Evolutionary conservation across 1,284 basidiomycete genomes (phyloP), one percentile per base, ranked within the genome.

Genomic region (Melampsora americana): DNA sequence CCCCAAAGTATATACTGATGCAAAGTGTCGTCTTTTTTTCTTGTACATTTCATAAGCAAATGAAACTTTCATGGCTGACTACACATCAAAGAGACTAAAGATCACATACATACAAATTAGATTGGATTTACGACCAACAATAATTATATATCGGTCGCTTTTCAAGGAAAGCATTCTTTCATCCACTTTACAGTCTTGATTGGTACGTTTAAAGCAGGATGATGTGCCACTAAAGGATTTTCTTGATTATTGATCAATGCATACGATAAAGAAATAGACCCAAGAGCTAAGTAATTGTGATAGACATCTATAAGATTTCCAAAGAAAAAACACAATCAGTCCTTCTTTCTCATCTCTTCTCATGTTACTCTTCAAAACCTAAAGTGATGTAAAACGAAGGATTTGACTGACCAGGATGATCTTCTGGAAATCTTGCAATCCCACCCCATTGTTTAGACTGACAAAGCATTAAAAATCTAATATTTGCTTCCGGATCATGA

Each of bases 281-380:
- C 93, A 28, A 95, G 84, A 1, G 92, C 89, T 35, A 96, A 86
- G 82, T 95, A 96, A 0, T 92, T 93, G 80, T 96, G 93, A 66
- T 80, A 82, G 89, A 95, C 9, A 91, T 93, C 85, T 95, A 92
- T 89, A 79, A 5, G 42, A 28, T 35, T 35, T 35, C 35, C 3
- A 66, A n/a, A n/a, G n/a, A n/a, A n/a, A n/a, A n/a, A n/a, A n/a
- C n/a, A n/a, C n/a, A n/a, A n/a, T n/a, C n/a, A n/a, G n/a, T n/a
- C n/a, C n/a, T n/a, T n/a, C n/a, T n/a, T n/a, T n/a, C n/a, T n/a
- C n/a, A n/a, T 11, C 0, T 46, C 28, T 56, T 5, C 20, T 35
- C 7, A 50, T 32, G n/a, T n/a, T 48, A 5, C 28, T 32, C 26
- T 9, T 35, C 35, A 35, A 35, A 9, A 35, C 26, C 23, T 23